Evolutionary conservation across 805 yeast species (phyloP).

Genomic region (Yarrowia yakushimensis): DNA sequence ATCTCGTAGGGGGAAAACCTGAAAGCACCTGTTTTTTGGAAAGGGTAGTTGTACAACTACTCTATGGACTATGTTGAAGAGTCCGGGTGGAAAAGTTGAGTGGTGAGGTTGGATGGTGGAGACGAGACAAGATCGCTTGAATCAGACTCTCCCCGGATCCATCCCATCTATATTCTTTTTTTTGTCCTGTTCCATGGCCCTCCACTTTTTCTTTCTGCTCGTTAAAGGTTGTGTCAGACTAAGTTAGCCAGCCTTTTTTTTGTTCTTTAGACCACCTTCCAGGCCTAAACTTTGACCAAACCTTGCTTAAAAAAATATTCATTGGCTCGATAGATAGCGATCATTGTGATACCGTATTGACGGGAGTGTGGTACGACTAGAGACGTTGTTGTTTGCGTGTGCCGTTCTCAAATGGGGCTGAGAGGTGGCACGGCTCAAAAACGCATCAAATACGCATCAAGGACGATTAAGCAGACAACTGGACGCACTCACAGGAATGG

Average conservation of each 20-base stretch:
- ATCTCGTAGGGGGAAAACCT: slow-evolving; percentile 16
- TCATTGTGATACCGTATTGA: not conserved
- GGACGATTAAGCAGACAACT: too few species aligned
- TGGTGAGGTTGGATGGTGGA: too few species aligned
- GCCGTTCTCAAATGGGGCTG: too few species aligned
- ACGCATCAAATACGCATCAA: too few species aligned
- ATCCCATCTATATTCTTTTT: not conserved
- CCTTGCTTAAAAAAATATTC: not conserved
- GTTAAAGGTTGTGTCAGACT: not conserved
- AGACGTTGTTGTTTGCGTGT: not conserved
- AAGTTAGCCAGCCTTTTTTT: not conserved
- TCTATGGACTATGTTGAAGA: slow-evolving; percentile 2
- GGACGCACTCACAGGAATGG: too few species aligned
- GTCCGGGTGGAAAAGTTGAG: not conserved
- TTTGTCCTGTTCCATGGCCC: not conserved
- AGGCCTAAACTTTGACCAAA: not conserved
- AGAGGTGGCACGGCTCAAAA: too few species aligned
- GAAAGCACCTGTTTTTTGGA: not conserved
- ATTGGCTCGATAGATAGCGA: slow-evolving; percentile 12
- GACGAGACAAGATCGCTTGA: not conserved
- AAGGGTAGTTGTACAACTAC: not conserved
- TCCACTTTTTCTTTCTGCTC: not conserved
- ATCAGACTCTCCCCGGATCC: not conserved
- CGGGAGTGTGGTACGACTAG: too few species aligned
- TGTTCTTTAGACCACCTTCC: not conserved